These are phyloP conservation scores for Amaranthus tricolor DNA, from an alignment of 179 eudicot genomes.

Conservation along the genomic window DNA sequence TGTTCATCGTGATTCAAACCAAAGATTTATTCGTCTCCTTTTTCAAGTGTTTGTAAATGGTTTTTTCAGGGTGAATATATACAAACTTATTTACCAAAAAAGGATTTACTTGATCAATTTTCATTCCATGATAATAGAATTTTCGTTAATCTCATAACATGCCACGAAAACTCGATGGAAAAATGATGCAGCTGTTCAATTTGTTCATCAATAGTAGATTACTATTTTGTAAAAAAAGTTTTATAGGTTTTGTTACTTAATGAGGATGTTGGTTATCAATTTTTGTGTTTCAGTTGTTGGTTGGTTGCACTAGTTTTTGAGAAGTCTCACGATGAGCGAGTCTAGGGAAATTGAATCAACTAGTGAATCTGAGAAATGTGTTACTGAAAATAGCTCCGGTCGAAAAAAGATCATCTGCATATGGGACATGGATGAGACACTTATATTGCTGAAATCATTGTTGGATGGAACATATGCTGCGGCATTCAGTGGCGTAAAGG, in stretches of 20 bases:
- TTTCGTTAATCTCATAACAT: too few relatives aligned
- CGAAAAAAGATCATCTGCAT: constrained; percentile 63
- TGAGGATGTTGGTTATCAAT: neutral
- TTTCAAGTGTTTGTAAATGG: too few relatives aligned
- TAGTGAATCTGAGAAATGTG: constrained; percentile 13
- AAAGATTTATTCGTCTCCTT: too few relatives aligned
- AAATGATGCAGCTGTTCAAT: too few relatives aligned
- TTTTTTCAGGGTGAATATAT: too few relatives aligned
- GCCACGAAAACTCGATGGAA: too few relatives aligned
- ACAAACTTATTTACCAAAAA: too few relatives aligned
- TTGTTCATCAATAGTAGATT: too few relatives aligned
- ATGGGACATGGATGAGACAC: constrained; percentile 99
- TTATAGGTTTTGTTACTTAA: neutral
- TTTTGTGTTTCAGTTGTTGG: constrained; percentile 8
- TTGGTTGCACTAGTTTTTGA: constrained; percentile 1
- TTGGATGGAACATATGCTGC: constrained; percentile 68
- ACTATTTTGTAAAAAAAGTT: neutral
- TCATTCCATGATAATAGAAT: too few relatives aligned
- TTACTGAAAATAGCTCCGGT: constrained; percentile 22
- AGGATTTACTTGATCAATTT: too few relatives aligned
- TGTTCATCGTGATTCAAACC: too few relatives aligned
- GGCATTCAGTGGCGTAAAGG: constrained; percentile 67
- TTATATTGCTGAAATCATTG: constrained; percentile 86
- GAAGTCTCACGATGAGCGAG: constrained; percentile 23
- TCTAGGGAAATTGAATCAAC: constrained; percentile 12